Evolutionary conservation across 768 basidiomycete genomes (phyloP), one percentile per base, ranked within the genome.

Genomic region (Lentinus brumalis): DNA sequence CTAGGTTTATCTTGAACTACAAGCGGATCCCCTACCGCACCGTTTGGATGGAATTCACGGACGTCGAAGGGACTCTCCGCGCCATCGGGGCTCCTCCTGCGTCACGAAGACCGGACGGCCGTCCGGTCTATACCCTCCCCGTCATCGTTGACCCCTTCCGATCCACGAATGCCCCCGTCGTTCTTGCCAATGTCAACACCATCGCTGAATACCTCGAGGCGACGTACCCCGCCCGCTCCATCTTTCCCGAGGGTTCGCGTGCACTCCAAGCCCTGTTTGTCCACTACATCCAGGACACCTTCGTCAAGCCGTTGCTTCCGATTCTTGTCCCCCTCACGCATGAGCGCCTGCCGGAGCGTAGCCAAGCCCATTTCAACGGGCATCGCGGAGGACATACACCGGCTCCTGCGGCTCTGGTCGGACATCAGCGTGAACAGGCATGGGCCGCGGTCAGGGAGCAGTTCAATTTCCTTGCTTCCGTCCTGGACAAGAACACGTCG

Each of bases 161-260:
- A 0, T 77, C 81, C 46, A 74, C 77, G 4, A 71, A 68, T 11
- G 63, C 71, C 0, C 87, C 86, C 4, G 69, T 81, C 45, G 78
- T 87, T 5, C 73, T 89, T 38, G 83, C 87, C 16, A 84, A 87
- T 57, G 75, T 81, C 16, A 83, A 84, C 67, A 75, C 70, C 56
- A 92, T 92, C 58, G 85, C 85, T 2, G 88, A 90, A 64, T 90
- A 91, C 69, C 83, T 91, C 40, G 90, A 92, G 66, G 71, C 76
- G 4, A 76, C 80, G 0, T 90, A 88, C 65, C 88, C 89, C 0
- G 86, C 86, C 0, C 84, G 88, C 4, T 86, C 86, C 0, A 79
- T 91, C 6, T 85, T 88, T 61, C 90, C 90, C 0, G 86, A 86
- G 29, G 89, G 87, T 15, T 81, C 88, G 0, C 81, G 85, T 3